phyloP scores from a whole-genome alignment of 2,329 filamentous ascomycete genomes.

The Phialocephala subalpina region DNA sequence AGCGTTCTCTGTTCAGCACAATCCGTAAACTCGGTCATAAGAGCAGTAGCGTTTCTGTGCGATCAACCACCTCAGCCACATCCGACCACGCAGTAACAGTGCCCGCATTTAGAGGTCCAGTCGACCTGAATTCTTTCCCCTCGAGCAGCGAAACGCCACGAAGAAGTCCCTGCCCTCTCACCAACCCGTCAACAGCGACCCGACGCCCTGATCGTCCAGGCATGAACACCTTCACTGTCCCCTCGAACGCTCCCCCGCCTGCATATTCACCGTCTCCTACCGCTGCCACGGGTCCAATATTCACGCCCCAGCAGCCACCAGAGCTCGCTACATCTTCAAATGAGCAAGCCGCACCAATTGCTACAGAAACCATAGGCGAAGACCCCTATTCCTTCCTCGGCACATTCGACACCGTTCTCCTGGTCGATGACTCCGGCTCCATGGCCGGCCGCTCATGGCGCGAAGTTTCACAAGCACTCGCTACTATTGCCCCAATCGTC shows the following conservation, averaged over 20 bases:
- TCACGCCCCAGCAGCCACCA: conserved; percentile 41
- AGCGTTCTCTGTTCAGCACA: too few species aligned
- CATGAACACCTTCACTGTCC: conserved; percentile 42
- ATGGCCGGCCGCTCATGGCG: conserved; percentile 83
- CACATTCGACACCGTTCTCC: conserved; percentile 85
- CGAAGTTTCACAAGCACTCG: conserved; percentile 75
- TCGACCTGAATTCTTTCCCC: too few species aligned
- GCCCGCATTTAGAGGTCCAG: too few species aligned
- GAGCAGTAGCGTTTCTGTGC: too few species aligned
- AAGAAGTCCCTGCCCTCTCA: too few species aligned
- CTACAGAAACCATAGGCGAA: conserved; percentile 53
- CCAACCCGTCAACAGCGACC: conserved; percentile 38
- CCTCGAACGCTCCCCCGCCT: conserved; percentile 45
- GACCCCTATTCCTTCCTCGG: conserved; percentile 79
- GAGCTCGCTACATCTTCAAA: too few species aligned
- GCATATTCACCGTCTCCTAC: conserved; percentile 40
- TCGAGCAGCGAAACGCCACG: too few species aligned
- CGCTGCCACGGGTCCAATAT: conserved; percentile 21
- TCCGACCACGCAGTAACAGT: too few species aligned
- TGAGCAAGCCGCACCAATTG: conserved; percentile 46
- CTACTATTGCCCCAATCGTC: conserved; percentile 82
- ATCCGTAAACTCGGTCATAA: too few species aligned
- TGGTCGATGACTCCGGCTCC: conserved; percentile 91
- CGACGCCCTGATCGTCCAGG: conserved; percentile 40
- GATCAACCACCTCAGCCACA: too few species aligned